phyloP scores from a whole-genome alignment of 352 stramenopile species.

The Phytophthora fragariae region DNA sequence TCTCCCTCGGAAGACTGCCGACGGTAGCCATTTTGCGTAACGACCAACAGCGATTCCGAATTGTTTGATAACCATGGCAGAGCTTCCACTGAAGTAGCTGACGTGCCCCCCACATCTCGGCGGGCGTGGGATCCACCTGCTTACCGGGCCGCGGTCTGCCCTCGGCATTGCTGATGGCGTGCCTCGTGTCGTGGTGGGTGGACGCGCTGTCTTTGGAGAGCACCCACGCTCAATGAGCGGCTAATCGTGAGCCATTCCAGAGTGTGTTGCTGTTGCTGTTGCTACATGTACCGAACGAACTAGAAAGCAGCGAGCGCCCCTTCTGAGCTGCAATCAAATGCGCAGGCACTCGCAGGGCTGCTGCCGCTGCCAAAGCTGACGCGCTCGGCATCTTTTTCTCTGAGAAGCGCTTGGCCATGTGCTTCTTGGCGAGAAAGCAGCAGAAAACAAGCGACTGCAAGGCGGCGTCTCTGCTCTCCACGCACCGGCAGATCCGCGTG shows the following conservation, averaged over 20 bases:
- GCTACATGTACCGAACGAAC: neutral
- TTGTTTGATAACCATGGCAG: slow-evolving; percentile 38
- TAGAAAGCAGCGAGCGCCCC: no score
- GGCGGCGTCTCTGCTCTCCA: slow-evolving; percentile 22
- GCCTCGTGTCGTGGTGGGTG: slow-evolving; percentile 37
- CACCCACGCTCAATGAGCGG: neutral
- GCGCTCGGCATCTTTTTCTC: slow-evolving; percentile 15
- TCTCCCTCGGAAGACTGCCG: neutral
- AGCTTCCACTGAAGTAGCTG: slow-evolving; percentile 33
- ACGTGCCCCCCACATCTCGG: slow-evolving; percentile 21
- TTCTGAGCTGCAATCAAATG: neutral
- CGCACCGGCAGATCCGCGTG: slow-evolving; percentile 25
- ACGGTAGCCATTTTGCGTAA: slow-evolving; percentile 24
- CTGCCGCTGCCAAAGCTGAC: slow-evolving; percentile 17
- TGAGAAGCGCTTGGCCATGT: slow-evolving; percentile 22
- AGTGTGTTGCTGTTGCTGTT: neutral
- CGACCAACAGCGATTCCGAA: slow-evolving; percentile 20
- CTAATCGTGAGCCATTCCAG: slow-evolving; percentile 19
- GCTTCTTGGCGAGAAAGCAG: slow-evolving; percentile 10
- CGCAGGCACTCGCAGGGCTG: neutral
- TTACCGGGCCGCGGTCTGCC: slow-evolving; percentile 16
- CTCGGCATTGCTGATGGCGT: slow-evolving; percentile 25
- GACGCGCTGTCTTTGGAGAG: slow-evolving; percentile 29
- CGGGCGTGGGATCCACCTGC: slow-evolving; percentile 4
- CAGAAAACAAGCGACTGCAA: slow-evolving; percentile 19